Base-by-base conservation (phyloP, 305 asterid genomes). In the Fraxinus dipetala region DNA sequence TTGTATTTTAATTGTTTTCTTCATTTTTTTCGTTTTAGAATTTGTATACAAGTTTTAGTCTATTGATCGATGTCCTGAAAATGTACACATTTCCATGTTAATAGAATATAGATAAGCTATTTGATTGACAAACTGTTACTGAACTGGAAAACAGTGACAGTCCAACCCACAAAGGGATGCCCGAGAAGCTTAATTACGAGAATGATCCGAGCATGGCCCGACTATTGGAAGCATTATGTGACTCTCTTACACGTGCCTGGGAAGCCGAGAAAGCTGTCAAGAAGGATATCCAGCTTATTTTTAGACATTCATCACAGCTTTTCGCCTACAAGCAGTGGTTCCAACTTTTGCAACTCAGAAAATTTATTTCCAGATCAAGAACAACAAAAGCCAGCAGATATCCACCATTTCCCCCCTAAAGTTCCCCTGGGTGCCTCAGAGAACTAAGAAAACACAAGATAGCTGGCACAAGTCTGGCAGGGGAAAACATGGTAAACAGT, bases 231-330 rank as follows among this genome's bases (percentile, higher is more conserved):
- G 99, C 98, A 22, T 91, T 95, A 16, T 65, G 95, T 22, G 97
- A 91, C 83, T 95, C 98, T 24, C 99, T 93, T 88, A 91, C 98
- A 9, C 98, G 99, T 35, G 99, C 99, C 81, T 90, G 99, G 85
- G 97, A 93, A 86, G 98, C 99, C 0, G 98, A 93, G 89, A 87
- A 63, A 74, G 96, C 88, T 22, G 90, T 79, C 2, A 94, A 95
- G 90, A 95, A 92, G 84, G 98, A 95, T 3, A 88, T 89, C 30
- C 92, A 87, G 91, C 95, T 93, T 30, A 87, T 93, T 6, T 89
- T 95, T 76, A 80, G 89, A 78, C 98, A 95, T 82, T 98, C 98
- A 67, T 92, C 98, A 81, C 97, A 91, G 76, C 91, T 95, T 73
- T 95, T 93, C 45, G 97, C 97, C 82, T 95, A 93, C 40, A 91